Evolutionary conservation across 768 basidiomycete species (phyloP).

Genomic region (Hygrophorus russula): DNA sequence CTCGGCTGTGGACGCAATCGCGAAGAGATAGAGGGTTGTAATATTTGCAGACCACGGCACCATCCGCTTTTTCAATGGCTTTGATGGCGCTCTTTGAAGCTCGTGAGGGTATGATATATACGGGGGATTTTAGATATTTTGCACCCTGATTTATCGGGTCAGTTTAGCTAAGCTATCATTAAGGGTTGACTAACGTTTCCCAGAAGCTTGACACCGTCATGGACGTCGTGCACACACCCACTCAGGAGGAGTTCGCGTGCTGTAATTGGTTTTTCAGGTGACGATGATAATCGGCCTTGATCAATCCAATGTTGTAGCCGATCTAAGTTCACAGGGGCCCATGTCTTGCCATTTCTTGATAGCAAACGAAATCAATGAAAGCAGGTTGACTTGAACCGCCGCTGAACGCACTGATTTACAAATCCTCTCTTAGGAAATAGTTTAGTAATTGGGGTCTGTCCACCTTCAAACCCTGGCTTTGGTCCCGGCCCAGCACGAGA

Average conservation of each 20-base stretch:
- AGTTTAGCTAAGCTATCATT: not conserved
- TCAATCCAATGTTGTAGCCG: conserved; percentile 88
- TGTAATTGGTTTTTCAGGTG: conserved; percentile 77
- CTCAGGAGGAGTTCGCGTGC: conserved; percentile 76
- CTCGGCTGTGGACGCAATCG: conserved; percentile 63
- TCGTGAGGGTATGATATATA: conserved; percentile 75
- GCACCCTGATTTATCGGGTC: conserved; percentile 37
- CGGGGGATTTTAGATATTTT: conserved; percentile 50
- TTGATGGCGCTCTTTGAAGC: conserved; percentile 81
- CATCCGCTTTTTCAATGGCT: conserved; percentile 75
- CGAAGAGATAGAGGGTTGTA: conserved; percentile 81
- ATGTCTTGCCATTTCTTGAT: conserved; percentile 59
- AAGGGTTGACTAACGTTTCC: conserved; percentile 48
- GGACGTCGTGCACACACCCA: conserved; percentile 78
- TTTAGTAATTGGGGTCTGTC: conserved; percentile 88
- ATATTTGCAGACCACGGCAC: conserved; percentile 80
- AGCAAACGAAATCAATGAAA: conserved; percentile 1
- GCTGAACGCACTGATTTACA: conserved; percentile 69
- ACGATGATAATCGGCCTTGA: conserved; percentile 67
- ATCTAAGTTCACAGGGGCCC: conserved; percentile 79
- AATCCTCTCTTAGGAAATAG: conserved; percentile 92
- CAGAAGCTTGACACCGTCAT: conserved; percentile 87
- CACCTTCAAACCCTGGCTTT: conserved; percentile 84
- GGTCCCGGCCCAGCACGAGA: conserved; percentile 84
- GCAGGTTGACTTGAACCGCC: not conserved